These are phyloP conservation scores for Penicillium italicum DNA, from an alignment of 2,329 filamentous ascomycete genomes.

Conservation along the genomic window DNA sequence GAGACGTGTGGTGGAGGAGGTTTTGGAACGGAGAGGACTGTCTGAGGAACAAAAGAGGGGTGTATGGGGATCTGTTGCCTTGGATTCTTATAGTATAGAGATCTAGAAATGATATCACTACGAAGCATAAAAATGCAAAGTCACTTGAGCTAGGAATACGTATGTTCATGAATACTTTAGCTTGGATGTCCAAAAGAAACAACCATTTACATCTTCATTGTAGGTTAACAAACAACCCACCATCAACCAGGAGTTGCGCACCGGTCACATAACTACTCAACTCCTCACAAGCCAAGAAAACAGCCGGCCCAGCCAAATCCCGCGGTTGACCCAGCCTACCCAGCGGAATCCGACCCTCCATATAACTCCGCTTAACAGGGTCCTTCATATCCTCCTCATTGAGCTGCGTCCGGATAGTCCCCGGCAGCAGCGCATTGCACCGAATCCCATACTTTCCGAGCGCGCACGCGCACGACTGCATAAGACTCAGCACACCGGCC, in stretches of 20 bases:
- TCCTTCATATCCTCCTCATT: conserved; percentile 79
- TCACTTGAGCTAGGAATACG: neutral
- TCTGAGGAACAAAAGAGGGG: conserved; percentile 58
- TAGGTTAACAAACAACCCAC: conserved; percentile 83
- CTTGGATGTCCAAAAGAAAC: neutral
- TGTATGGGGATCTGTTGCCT: conserved; percentile 71
- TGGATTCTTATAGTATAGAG: conserved; percentile 59
- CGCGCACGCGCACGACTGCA: conserved; percentile 79
- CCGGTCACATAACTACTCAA: conserved; percentile 79
- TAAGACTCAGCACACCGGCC: conserved; percentile 73
- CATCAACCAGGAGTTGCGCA: conserved; percentile 80
- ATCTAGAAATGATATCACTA: conserved; percentile 9
- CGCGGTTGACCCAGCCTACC: conserved; percentile 66
- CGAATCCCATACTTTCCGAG: conserved; percentile 71
- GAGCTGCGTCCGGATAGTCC: conserved; percentile 77
- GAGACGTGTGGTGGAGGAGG: conserved; percentile 64
- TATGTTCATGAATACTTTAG: neutral
- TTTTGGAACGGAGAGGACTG: conserved; percentile 54
- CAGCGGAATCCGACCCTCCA: conserved; percentile 76
- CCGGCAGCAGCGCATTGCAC: conserved; percentile 79
- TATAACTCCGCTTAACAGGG: conserved; percentile 67
- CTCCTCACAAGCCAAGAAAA: conserved; percentile 76
- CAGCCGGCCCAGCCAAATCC: conserved; percentile 79
- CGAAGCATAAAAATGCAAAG: neutral
- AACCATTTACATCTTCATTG: conserved; percentile 50